phyloP scores from a whole-genome alignment of 768 basidiomycete species.

The Exsudoporus frostii region DNA sequence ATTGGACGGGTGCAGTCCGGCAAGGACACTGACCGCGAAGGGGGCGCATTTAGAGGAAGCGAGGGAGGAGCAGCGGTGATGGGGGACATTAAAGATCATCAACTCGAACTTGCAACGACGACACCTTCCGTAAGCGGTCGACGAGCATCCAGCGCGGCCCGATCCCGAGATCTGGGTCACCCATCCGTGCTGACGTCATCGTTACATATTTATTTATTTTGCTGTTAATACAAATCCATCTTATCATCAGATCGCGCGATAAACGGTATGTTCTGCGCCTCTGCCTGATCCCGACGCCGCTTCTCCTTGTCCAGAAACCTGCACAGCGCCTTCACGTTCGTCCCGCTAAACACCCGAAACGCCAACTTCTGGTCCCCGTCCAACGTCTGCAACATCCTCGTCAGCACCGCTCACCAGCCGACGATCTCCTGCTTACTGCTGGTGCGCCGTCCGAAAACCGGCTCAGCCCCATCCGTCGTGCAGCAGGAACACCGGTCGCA shows the following conservation, averaged over 20 bases:
- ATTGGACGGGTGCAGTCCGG: background rate
- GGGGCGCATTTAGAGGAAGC: background rate
- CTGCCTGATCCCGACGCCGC: conserved; percentile 52
- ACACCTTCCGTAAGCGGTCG: conserved; percentile 6
- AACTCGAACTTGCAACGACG: background rate
- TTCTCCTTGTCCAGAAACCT: conserved; percentile 72
- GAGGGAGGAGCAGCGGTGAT: background rate
- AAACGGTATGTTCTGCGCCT: conserved; percentile 58
- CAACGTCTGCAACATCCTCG: conserved; percentile 44
- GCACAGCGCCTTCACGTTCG: conserved; percentile 59
- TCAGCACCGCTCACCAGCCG: conserved; percentile 1
- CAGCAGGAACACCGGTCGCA: conserved; percentile 74
- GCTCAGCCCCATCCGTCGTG: conserved; percentile 64
- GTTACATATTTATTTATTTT: background rate
- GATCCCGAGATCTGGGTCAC: too few relatives aligned
- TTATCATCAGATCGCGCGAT: conserved; percentile 60
- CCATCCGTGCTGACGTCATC: too few relatives aligned
- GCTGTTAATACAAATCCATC: conserved; percentile 57
- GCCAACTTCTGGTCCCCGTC: conserved; percentile 63
- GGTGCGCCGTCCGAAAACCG: conserved; percentile 77
- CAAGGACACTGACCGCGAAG: background rate
- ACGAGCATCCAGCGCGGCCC: too few relatives aligned
- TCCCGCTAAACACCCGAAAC: conserved; percentile 78
- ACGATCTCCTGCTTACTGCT: conserved; percentile 38
- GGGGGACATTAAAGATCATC: conserved; percentile 4